Evolutionary conservation across 768 basidiomycete species (phyloP).

Genomic region (Mycena filopes): DNA sequence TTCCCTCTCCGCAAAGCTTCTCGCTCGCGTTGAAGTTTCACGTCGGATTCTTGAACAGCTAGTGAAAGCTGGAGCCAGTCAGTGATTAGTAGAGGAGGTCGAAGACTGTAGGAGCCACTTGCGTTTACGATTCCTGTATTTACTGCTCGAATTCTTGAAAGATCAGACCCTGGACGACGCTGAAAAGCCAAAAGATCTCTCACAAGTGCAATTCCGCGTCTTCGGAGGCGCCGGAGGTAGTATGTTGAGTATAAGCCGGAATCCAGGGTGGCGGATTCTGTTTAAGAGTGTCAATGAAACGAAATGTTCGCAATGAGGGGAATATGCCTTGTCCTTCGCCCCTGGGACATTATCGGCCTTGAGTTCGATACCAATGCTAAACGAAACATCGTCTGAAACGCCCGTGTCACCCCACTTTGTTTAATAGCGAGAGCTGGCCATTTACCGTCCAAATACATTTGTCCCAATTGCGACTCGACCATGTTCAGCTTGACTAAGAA

Average conservation of each 20-base stretch:
- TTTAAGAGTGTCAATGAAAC: not conserved
- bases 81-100: not conserved
- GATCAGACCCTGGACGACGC: not conserved
- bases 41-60: conserved; percentile 82
- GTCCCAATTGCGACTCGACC: conserved; percentile 78
- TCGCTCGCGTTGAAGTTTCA: conserved; percentile 62
- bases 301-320: not conserved
- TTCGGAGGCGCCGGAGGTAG: conserved; percentile 73
- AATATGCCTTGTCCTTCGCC: conserved; percentile 55
- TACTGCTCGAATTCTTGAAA: conserved; percentile 67
- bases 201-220: conserved; percentile 73
- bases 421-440: not conserved
- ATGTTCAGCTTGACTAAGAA: conserved; percentile 85
- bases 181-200: not conserved
- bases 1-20: conserved; percentile 13
- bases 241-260: conserved; percentile 75
- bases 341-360: conserved; percentile 72
- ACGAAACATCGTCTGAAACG: conserved; percentile 72
- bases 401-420: not conserved
- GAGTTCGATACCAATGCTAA: conserved; percentile 86
- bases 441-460: conserved; percentile 64
- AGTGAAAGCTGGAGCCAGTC: conserved; percentile 74
- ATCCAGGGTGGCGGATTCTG: conserved; percentile 85
- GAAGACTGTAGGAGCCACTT: conserved; percentile 35
- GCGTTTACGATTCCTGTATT: conserved; percentile 88